Conservation (phyloP, 495 filamentous ascomycete genomes). For the Aspergillus olivimuriae region DNA sequence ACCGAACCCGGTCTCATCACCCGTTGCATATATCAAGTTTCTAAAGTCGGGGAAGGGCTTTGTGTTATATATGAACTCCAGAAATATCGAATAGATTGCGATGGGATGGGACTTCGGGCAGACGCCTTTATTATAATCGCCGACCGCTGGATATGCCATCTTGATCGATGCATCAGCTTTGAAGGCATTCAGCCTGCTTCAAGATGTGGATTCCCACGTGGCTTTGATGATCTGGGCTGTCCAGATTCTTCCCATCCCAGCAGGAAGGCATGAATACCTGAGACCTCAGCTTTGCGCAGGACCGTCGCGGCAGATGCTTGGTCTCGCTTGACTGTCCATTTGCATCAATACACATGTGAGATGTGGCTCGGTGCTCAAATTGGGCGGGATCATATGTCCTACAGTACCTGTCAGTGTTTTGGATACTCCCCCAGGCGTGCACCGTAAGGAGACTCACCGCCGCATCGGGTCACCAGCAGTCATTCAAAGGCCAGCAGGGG, state of each 20-base stretch:
- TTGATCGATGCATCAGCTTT: neutral
- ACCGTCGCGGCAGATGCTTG: conserved; percentile 12
- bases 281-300: conserved; percentile 25
- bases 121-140: conserved; percentile 21
- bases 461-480: conserved; percentile 53
- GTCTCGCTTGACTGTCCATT: conserved; percentile 15
- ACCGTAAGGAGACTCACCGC: conserved; percentile 9
- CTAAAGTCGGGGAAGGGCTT: conserved; percentile 39
- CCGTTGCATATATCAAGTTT: conserved; percentile 19
- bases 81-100: conserved; percentile 59
- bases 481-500: conserved; percentile 65
- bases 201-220: conserved; percentile 22
- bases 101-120: conserved; percentile 44
- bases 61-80: conserved; percentile 62
- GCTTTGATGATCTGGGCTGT: conserved; percentile 45
- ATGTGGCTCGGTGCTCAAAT: conserved; percentile 17
- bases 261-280: conserved; percentile 53
- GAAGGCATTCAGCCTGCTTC: neutral
- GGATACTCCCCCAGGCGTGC: neutral
- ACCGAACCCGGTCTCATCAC: conserved; percentile 22
- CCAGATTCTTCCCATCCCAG: conserved; percentile 52
- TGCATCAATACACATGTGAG: conserved; percentile 19
- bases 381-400: conserved; percentile 17
- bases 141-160: conserved; percentile 23
- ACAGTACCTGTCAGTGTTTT: neutral